phyloP scores from a whole-genome alignment of 768 basidiomycete species.

The Ramaria sp. region DNA sequence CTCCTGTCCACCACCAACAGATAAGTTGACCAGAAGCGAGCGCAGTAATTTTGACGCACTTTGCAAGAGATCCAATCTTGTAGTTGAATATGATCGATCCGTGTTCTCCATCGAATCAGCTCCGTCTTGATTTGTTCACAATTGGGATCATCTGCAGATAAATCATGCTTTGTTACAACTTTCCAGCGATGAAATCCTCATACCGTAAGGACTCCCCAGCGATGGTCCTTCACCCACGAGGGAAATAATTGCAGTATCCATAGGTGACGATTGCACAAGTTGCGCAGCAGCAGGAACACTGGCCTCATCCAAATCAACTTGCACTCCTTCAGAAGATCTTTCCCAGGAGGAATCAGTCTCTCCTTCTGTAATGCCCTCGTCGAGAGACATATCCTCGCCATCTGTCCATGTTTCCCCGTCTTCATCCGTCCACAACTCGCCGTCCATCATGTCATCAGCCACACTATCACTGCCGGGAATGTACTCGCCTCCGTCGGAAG shows the following conservation, averaged over 20 bases:
- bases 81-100: background rate
- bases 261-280: background rate
- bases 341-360: slow-evolving; percentile 5
- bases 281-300: slow-evolving; percentile 1
- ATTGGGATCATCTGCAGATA: background rate
- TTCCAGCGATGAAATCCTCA: background rate
- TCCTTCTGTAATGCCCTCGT: slow-evolving; percentile 13
- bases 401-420: slow-evolving; percentile 32
- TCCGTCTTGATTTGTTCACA: slow-evolving; percentile 3
- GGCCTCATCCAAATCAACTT: background rate
- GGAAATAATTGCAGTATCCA: background rate
- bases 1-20: background rate
- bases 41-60: background rate
- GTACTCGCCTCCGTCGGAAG: slow-evolving; percentile 59
- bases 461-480: slow-evolving; percentile 31
- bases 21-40: background rate
- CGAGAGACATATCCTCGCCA: slow-evolving; percentile 22
- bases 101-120: background rate
- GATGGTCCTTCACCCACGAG: background rate
- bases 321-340: background rate
- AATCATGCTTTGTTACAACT: background rate
- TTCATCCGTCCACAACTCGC: slow-evolving; percentile 30
- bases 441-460: slow-evolving; percentile 33
- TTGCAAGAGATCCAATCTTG: background rate
- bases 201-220: background rate